A percentile compares a stretch with the other conserved stretches of the same genome.
Conservation (phyloP, 2,329 filamentous ascomycete species). For the Graphiopsis chlorocephala region DNA sequence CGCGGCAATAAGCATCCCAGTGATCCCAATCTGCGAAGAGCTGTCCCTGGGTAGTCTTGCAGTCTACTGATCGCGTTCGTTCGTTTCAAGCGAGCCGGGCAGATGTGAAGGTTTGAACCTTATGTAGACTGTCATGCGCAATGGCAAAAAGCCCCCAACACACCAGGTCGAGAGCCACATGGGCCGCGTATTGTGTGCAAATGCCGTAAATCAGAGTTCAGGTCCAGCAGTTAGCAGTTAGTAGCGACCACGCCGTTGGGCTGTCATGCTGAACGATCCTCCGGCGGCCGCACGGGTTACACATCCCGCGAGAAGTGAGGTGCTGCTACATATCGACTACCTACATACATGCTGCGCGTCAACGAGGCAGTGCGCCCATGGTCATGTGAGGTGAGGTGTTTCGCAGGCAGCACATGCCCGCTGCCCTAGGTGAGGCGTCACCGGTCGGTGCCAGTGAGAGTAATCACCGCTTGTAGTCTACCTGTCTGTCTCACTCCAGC, state of each 20-base stretch:
- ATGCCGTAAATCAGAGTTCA: constrained; percentile 1
- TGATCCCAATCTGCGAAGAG: neutral
- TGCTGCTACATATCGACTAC: neutral
- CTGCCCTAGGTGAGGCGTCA: neutral
- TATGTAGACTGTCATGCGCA: constrained; percentile 16
- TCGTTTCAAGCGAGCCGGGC: constrained; percentile 14
- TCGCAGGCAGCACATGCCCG: constrained; percentile 8
- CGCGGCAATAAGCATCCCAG: constrained; percentile 6
- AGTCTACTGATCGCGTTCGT: neutral
- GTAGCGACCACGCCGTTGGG: constrained; percentile 9
- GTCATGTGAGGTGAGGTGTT: constrained; percentile 10
- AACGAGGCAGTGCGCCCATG: constrained; percentile 12
- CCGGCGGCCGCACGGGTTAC: constrained; percentile 13
- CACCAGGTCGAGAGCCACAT: constrained; percentile 8
- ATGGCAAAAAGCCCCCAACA: constrained; percentile 5
- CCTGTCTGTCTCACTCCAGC: constrained; percentile 7
- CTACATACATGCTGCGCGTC: neutral
- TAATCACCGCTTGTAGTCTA: neutral
- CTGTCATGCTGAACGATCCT: constrained; percentile 9
- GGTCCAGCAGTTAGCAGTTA: neutral
- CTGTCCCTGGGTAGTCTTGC: neutral
- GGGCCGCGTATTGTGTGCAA: neutral
- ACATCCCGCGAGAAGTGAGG: constrained; percentile 1
- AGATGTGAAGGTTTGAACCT: constrained; percentile 15
- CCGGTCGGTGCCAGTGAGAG: neutral